These are phyloP conservation scores for Pelargonium myrrhifolium DNA, from an alignment of 441 rosid species.

Conservation along the genomic window DNA sequence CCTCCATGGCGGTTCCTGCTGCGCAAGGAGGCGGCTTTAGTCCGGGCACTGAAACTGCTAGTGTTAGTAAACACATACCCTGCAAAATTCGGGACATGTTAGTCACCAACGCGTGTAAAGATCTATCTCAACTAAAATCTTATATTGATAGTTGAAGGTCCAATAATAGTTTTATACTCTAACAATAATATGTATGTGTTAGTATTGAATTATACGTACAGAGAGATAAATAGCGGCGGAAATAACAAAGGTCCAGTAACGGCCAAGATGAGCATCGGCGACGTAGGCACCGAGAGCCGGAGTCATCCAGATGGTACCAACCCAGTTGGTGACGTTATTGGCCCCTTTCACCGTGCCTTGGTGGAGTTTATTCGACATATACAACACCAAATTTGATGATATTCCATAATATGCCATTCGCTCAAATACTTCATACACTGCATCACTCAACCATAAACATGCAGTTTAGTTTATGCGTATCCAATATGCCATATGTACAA, in stretches of 20 bases:
- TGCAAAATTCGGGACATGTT: too few relatives aligned
- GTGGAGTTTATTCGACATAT: slow-evolving; percentile 50
- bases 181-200: too few relatives aligned
- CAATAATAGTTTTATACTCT: too few relatives aligned
- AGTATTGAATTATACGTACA: slow-evolving; percentile 25
- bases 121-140: too few relatives aligned
- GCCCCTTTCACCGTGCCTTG: slow-evolving; percentile 60
- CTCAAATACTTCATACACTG: slow-evolving; percentile 72
- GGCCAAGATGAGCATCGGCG: slow-evolving; percentile 82
- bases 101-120: too few relatives aligned
- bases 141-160: too few relatives aligned
- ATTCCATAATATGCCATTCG: slow-evolving; percentile 72
- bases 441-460: too few relatives aligned
- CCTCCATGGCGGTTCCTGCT: slow-evolving; percentile 12
- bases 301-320: slow-evolving; percentile 63
- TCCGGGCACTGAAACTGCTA: slow-evolving; percentile 63
- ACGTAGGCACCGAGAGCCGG: slow-evolving; percentile 71
- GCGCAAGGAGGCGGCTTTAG: slow-evolving; percentile 66
- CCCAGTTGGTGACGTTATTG: slow-evolving; percentile 76
- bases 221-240: slow-evolving; percentile 44
- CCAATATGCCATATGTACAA: too few relatives aligned
- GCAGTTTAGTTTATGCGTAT: too few relatives aligned
- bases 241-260: slow-evolving; percentile 65
- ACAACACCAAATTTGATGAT: slow-evolving; percentile 53
- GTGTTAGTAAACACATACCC: slow-evolving; percentile 68